Evolutionary conservation across 257 asterid species (phyloP).

Genomic region (Nicotiana undulata): DNA sequence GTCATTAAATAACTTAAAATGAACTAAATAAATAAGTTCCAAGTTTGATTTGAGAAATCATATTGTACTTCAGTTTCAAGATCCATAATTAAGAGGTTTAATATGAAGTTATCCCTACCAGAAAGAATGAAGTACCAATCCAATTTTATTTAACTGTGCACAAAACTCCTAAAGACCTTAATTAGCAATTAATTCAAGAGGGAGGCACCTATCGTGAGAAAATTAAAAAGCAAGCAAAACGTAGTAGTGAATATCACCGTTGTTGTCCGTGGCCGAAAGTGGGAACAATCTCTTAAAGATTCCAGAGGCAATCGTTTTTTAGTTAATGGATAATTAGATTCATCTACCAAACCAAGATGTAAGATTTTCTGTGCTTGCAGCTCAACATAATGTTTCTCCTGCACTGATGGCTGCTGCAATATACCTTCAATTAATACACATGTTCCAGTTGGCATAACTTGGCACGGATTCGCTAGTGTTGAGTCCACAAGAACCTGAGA

Average conservation of each 20-base stretch:
- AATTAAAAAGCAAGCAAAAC: neutral
- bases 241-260: conserved; percentile 36
- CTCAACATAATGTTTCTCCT: conserved; percentile 51
- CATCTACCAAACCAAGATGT: conserved; percentile 63
- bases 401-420: conserved; percentile 50
- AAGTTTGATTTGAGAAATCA: neutral
- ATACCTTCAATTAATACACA: conserved; percentile 67
- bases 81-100: neutral
- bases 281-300: conserved; percentile 49
- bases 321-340: conserved; percentile 55
- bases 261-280: conserved; percentile 78
- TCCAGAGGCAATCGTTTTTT: conserved; percentile 80
- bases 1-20: neutral
- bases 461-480: conserved; percentile 44
- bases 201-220: neutral
- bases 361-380: conserved; percentile 54
- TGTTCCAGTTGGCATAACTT: conserved; percentile 74
- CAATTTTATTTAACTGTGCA: neutral
- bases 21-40: neutral
- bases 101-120: neutral
- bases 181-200: neutral
- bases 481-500: conserved; percentile 73
- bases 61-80: neutral
- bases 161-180: neutral
- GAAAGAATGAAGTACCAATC: neutral